Conservation (phyloP, 306 rosid genomes). For the Astragalus glycyphyllos region DNA sequence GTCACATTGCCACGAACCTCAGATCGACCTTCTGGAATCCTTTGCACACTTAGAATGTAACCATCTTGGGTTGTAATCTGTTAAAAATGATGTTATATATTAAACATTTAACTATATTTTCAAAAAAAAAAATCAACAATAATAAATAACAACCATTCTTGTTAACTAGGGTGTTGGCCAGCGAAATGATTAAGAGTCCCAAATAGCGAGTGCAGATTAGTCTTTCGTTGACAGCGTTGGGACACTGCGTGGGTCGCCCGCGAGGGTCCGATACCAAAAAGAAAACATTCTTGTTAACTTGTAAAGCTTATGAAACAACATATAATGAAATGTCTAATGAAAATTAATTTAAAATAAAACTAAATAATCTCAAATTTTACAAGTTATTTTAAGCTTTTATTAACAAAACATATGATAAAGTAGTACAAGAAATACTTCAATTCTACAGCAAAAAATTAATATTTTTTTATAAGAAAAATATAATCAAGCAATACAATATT, state of each 20-base stretch:
- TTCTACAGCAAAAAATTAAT: too few relatives aligned
- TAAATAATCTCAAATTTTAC: neutral
- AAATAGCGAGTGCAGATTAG: too few relatives aligned
- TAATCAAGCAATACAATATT: too few relatives aligned
- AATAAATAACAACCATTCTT: neutral
- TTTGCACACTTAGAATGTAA: constrained; percentile 68
- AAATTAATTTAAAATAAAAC: neutral
- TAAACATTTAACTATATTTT: neutral
- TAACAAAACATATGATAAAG: too few relatives aligned
- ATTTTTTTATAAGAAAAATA: too few relatives aligned
- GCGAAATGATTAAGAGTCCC: too few relatives aligned
- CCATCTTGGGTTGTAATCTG: constrained; percentile 85
- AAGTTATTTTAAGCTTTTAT: neutral
- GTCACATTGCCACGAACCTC: neutral
- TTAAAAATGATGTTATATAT: constrained; percentile 5
- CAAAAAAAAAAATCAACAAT: neutral
- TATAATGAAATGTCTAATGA: neutral
- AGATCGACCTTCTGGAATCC: constrained; percentile 66
- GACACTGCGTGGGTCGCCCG: too few relatives aligned
- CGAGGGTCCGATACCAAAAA: too few relatives aligned
- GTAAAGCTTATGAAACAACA: neutral
- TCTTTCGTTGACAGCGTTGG: too few relatives aligned
- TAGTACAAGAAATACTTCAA: too few relatives aligned
- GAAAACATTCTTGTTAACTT: too few relatives aligned
- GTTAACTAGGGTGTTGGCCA: too few relatives aligned